Evolutionary conservation across 176 grass and related monocot genomes (phyloP), one percentile per base, ranked within the genome.

Genomic region (Carex kokanica): DNA sequence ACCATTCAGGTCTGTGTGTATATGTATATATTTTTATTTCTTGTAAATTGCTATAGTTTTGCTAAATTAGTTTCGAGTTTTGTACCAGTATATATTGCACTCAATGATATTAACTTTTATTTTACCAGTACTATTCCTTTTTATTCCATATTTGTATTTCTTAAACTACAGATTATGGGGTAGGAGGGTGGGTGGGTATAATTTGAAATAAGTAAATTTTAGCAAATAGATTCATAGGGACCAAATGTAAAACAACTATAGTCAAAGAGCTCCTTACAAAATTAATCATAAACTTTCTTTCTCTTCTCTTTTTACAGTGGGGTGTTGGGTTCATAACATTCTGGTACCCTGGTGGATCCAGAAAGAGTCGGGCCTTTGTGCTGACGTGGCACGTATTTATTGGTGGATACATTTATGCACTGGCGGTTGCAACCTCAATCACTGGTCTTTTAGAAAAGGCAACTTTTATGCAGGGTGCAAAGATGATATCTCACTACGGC

Each of bases 331-430:
- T 93, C 87, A 78, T 70, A 75, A 99, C 93, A 18, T 99, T 95
- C 75, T 99, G 91, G 93, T 99, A 99, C 81, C 96, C 96, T 18
- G 93, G 96, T 83, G 96, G 93, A 78, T 93, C 96, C 23, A 99
- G 89, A 88, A 91, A 79, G 79, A 69, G 85, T 36, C 85, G 93
- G 84, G 87, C 88, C 13, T 85, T 83, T 75, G 82, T 99, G 41
- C 93, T 95, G 64, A 91, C 91, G 14, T 95, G 91, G 93, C 96
- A 99, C 78, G 96, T 92, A 21, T 99, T 95, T 83, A 86, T 92
- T 52, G 93, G 93, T 51, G 45, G 83, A 85, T 95, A 89, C 63
- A 92, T 99, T 47, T 99, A 93, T 83, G 82, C 82, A 54, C 96
- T 95, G 24, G 91, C 96, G 13, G 59, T 99, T 14, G 83, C 86